Evolutionary conservation across 2,329 filamentous ascomycete species (phyloP), one percentile per base, ranked within the genome.

Genomic region (Thelonectria olida): DNA sequence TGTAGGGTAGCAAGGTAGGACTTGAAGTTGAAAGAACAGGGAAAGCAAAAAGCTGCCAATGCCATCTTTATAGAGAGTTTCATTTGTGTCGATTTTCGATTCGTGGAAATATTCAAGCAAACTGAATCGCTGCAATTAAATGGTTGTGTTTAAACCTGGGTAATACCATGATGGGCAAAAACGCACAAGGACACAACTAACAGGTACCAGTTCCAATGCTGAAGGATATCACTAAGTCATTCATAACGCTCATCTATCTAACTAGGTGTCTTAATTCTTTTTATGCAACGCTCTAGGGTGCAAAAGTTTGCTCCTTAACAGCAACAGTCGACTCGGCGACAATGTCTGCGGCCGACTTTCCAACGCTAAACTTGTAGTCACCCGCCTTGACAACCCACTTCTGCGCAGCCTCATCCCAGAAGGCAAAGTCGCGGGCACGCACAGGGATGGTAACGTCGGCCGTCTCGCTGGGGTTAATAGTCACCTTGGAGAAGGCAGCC

Each of bases 401-500:
- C 52, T 68, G 61, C 10, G 61, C 38, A 15, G 58, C 19, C n/a
- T 69, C 70, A n/a, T 73, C 67, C 55, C 68, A 73, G 61, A 72
- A 73, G n/a, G 70, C 67, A 67, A 73, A 67, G 47, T 73, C 71
- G 8, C 69, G 64, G 7, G 56, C 19, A 20, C 56, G 59, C 5
- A 73, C 66, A 7, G 70, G 68, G 19, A 73, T 44, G 20, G 63
- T 62, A 4, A 72, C 67, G 12, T 58, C 58, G 12, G 51, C 44
- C 67, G 77, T 65, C 59, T 72, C 67, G 6, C 69, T 66, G 38
- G 70, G 58, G 59, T 69, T 65, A 5, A 72, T 44, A 3, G 64
- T 69, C 12, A 90, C 83, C 75, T 91, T 91, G 59, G 84, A 83
- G 66, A 92, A 92, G 0, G 87, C 88, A 44, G 87, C 86, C 3